phyloP scores from a whole-genome alignment of 2,329 filamentous ascomycete species.

The Colletotrichum navitas region DNA sequence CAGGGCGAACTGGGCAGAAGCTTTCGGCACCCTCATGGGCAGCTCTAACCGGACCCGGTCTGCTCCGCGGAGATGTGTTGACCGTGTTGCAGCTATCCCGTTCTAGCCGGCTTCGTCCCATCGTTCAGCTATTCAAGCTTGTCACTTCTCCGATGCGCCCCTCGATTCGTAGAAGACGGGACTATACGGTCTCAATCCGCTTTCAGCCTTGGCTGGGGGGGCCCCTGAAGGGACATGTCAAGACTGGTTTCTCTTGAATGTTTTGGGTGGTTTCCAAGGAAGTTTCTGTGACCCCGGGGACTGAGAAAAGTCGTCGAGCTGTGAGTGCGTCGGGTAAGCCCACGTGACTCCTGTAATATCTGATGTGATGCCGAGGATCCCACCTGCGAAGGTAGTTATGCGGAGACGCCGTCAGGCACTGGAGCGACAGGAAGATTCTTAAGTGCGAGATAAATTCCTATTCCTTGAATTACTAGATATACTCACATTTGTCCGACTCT shows the following conservation, averaged over 20 bases:
- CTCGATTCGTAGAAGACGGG: constrained; percentile 18
- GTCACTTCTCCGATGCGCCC: constrained; percentile 14
- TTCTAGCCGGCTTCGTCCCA: constrained; percentile 16
- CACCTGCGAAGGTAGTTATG: constrained; percentile 4
- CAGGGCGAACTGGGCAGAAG: constrained; percentile 16
- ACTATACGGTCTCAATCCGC: background rate
- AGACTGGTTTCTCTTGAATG: background rate
- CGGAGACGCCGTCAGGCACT: constrained; percentile 22
- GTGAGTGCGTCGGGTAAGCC: background rate
- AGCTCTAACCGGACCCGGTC: constrained; percentile 11
- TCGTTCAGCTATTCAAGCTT: constrained; percentile 13
- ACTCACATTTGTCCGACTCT: background rate
- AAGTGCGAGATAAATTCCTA: constrained; percentile 1
- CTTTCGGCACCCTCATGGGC: constrained; percentile 23
- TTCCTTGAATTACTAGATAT: background rate
- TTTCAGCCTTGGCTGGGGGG: background rate
- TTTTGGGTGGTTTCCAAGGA: background rate
- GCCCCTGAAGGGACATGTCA: background rate
- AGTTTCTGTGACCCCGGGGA: background rate
- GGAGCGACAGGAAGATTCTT: constrained; percentile 20
- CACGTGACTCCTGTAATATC: background rate
- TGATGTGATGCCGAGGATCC: constrained; percentile 2
- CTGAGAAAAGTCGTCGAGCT: background rate
- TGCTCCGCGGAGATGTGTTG: background rate
- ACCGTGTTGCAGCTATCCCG: background rate